Conservation (phyloP, 805 yeast genomes). For the Naumovozyma dairenensis region DNA sequence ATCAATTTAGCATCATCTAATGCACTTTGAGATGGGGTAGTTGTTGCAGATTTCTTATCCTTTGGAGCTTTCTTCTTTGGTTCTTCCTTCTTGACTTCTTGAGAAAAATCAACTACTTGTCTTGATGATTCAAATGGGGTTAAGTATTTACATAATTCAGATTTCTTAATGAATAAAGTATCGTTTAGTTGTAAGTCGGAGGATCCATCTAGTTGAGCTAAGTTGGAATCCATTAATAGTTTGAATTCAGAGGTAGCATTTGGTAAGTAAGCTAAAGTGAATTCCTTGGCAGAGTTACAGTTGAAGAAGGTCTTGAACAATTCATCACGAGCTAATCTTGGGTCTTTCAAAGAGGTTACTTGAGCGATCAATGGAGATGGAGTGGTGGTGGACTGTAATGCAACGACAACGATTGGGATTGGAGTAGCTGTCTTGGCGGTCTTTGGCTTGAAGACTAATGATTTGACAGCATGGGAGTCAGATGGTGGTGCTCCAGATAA, state of each 20-base stretch:
- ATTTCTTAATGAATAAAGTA: constrained; percentile 15
- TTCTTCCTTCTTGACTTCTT: constrained; percentile 31
- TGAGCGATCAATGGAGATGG: constrained; percentile 57
- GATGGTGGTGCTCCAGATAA: constrained; percentile 39
- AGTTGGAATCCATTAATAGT: constrained; percentile 22
- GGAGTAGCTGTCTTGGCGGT: constrained; percentile 74
- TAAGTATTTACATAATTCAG: constrained; percentile 26
- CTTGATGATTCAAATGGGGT: constrained; percentile 33
- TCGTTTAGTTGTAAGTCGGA: constrained; percentile 23
- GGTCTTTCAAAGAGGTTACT: constrained; percentile 67
- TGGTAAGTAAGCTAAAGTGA: constrained; percentile 31
- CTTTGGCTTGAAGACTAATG: constrained; percentile 83
- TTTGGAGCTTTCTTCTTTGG: constrained; percentile 12
- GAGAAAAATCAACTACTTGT: constrained; percentile 42
- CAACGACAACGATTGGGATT: constrained; percentile 73
- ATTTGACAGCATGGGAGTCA: constrained; percentile 53
- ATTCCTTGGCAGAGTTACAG: constrained; percentile 23
- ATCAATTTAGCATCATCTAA: constrained; percentile 81
- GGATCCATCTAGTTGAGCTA: constrained; percentile 33
- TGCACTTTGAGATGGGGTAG: constrained; percentile 35
- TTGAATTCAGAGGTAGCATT: constrained; percentile 26
- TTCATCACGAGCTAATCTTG: constrained; percentile 79
- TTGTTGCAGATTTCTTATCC: constrained; percentile 18
- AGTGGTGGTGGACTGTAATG: constrained; percentile 59
- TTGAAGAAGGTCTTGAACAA: constrained; percentile 48